Conservation (phyloP, 805 yeast species). For the Cyberlindnera suaveolens region DNA sequence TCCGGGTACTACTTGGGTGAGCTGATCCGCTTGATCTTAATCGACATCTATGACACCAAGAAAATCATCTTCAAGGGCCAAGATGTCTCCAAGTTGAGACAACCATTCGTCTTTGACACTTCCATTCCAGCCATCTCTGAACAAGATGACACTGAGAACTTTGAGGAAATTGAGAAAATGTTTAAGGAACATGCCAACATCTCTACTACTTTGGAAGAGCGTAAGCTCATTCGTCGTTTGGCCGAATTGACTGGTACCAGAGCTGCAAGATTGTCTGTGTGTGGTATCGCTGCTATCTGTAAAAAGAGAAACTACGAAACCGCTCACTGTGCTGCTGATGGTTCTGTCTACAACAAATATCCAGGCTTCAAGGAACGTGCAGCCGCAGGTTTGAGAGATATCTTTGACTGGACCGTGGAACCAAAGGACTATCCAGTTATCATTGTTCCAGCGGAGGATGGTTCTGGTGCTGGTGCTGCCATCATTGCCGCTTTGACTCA, state of each 20-base stretch:
- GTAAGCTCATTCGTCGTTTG: conserved; percentile 73
- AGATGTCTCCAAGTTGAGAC: conserved; percentile 54
- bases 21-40: conserved; percentile 69
- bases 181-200: conserved; percentile 56
- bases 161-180: conserved; percentile 65
- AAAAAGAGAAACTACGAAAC: conserved; percentile 72
- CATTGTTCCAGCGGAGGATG: conserved; percentile 93
- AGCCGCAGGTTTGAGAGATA: conserved; percentile 80
- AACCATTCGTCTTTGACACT: conserved; percentile 77
- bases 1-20: conserved; percentile 97
- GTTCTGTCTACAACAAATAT: conserved; percentile 90
- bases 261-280: conserved; percentile 85
- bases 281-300: conserved; percentile 94
- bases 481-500: conserved; percentile 93
- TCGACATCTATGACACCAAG: conserved; percentile 56
- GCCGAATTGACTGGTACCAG: conserved; percentile 88
- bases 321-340: conserved; percentile 94
- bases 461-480: conserved; percentile 98
- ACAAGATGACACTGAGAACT: conserved; percentile 80
- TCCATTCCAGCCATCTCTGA: conserved; percentile 84
- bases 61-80: conserved; percentile 66
- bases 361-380: conserved; percentile 90
- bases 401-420: conserved; percentile 67
- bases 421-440: conserved; percentile 64
- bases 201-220: conserved; percentile 66